phyloP scores from a whole-genome alignment of 2,329 filamentous ascomycete species.

The Falciphora oryzae region DNA sequence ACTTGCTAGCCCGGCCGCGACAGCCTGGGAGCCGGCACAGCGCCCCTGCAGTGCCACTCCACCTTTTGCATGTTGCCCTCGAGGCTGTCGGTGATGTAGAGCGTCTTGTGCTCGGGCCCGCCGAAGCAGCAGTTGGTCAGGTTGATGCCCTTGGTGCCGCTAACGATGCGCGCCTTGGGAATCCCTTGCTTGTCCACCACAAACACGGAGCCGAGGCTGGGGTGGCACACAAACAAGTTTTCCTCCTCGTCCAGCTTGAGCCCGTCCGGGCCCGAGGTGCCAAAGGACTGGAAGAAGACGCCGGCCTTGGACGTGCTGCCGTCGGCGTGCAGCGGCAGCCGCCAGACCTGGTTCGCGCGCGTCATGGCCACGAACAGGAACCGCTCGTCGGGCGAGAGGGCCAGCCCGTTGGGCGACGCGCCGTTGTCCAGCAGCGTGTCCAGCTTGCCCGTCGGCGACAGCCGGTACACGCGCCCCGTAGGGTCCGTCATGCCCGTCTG shows the following conservation, averaged over 20 bases:
- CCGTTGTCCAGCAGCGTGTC: conserved; percentile 4
- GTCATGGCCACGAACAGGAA: conserved; percentile 5
- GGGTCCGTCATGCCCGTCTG: conserved; percentile 6
- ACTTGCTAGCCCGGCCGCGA: too few species aligned
- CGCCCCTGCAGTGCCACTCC: not conserved
- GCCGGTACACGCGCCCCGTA: not conserved
- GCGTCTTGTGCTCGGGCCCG: too few species aligned
- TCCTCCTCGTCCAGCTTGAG: conserved; percentile 48
- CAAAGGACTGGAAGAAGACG: conserved; percentile 60
- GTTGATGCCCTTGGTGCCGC: too few species aligned
- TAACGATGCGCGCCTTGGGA: too few species aligned
- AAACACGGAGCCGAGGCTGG: too few species aligned
- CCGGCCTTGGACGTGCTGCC: conserved; percentile 60
- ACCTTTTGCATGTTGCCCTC: not conserved
- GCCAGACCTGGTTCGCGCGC: too few species aligned
- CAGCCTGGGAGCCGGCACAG: not conserved
- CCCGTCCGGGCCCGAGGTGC: conserved; percentile 51
- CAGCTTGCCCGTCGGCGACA: not conserved
- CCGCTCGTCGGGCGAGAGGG: not conserved
- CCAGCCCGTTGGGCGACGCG: conserved; percentile 2
- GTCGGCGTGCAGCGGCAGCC: conserved; percentile 8
- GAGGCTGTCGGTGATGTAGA: too few species aligned
- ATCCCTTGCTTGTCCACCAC: too few species aligned
- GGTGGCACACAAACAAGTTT: conserved; percentile 31
- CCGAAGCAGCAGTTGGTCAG: too few species aligned